phyloP scores from a whole-genome alignment of 2,329 filamentous ascomycete species.

The Phoma herbarum region DNA sequence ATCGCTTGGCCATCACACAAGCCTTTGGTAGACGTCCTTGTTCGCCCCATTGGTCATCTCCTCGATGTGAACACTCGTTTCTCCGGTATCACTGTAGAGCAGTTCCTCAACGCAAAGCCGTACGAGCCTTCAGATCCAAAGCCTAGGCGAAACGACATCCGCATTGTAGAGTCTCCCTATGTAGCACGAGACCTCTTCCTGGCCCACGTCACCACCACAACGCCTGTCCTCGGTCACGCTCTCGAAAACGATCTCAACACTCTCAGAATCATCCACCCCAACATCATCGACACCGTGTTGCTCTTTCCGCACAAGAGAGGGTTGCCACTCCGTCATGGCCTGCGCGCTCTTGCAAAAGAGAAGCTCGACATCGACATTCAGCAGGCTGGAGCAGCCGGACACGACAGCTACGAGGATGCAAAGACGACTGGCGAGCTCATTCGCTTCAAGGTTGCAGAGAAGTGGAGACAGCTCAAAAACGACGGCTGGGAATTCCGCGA shows the following conservation, averaged over 20 bases:
- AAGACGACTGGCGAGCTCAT: constrained; percentile 88
- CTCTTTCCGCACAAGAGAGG: constrained; percentile 82
- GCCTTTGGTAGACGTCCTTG: constrained; percentile 81
- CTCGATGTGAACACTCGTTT: constrained; percentile 92
- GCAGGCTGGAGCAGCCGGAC: constrained; percentile 71
- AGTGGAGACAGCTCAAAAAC: constrained; percentile 73
- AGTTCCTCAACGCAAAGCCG: constrained; percentile 71
- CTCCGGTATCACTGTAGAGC: constrained; percentile 83
- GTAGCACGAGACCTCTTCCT: constrained; percentile 81
- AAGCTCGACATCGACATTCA: constrained; percentile 82
- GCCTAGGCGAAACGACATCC: constrained; percentile 57
- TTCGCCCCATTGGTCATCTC: constrained; percentile 82
- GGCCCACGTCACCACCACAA: constrained; percentile 75
- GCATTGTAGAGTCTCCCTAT: constrained; percentile 78
- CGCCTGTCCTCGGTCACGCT: constrained; percentile 89
- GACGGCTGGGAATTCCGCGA: constrained; percentile 68
- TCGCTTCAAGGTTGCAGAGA: constrained; percentile 71
- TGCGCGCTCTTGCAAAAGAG: constrained; percentile 77
- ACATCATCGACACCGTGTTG: constrained; percentile 83
- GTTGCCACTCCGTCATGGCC: constrained; percentile 77
- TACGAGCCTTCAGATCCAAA: constrained; percentile 40
- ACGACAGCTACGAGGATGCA: constrained; percentile 94
- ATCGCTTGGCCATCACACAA: constrained; percentile 84
- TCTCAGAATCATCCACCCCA: constrained; percentile 82
- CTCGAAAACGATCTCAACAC: constrained; percentile 95